Conservation (phyloP, 1,284 basidiomycete species). For the Tylopilus sp. region DNA sequence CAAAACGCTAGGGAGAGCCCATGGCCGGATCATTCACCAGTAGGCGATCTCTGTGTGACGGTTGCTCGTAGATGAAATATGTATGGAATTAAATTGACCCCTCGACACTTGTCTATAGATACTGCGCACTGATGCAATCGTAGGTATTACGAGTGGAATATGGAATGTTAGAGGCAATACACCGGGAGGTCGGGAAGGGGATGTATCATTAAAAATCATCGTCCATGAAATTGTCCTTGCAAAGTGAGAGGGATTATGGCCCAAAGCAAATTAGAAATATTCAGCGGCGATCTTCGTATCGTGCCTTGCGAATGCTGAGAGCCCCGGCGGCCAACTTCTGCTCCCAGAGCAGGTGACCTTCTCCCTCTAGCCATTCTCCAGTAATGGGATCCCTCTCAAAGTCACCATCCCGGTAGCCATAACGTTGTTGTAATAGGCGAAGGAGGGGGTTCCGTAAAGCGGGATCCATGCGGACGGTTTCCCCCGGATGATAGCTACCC, state of each 20-base stretch:
- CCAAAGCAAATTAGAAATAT: not conserved
- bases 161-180: constrained; percentile 24
- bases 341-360: constrained; percentile 62
- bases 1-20: constrained; percentile 1
- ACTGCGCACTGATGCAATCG: constrained; percentile 19
- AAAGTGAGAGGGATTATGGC: constrained; percentile 5
- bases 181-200: constrained; percentile 10
- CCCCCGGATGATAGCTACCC: constrained; percentile 77
- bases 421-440: constrained; percentile 62
- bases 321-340: constrained; percentile 45
- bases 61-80: constrained; percentile 1
- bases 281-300: constrained; percentile 35
- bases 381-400: constrained; percentile 65
- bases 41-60: constrained; percentile 13
- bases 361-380: constrained; percentile 61
- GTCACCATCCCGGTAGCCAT: constrained; percentile 78
- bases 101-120: constrained; percentile 19
- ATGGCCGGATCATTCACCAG: constrained; percentile 22
- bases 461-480: constrained; percentile 82
- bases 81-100: constrained; percentile 19
- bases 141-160: constrained; percentile 30
- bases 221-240: constrained; percentile 28
- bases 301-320: constrained; percentile 35
- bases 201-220: constrained; percentile 21
- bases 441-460: constrained; percentile 74